phyloP scores from a whole-genome alignment of 2,329 filamentous ascomycete species.

The Geosmithia putterillii region DNA sequence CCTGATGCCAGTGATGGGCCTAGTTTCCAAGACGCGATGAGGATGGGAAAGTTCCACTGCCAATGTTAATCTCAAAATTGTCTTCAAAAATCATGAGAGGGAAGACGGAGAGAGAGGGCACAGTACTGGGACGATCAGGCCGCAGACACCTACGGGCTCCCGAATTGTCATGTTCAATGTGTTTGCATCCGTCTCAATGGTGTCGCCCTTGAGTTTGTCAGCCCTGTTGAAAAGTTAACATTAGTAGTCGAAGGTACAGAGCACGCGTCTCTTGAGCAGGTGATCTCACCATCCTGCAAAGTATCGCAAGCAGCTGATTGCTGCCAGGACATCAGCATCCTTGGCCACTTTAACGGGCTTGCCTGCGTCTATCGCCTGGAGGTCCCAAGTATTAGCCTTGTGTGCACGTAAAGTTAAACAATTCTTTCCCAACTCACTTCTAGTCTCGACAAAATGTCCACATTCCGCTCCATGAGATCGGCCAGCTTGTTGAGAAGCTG shows the following conservation, averaged over 20 bases:
- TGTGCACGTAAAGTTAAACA: too few relatives aligned
- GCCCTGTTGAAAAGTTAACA: constrained; percentile 22
- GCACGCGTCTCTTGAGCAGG: not conserved
- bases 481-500: constrained; percentile 59
- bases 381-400: not conserved
- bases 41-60: constrained; percentile 75
- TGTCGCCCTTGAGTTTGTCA: constrained; percentile 1
- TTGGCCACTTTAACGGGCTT: constrained; percentile 1
- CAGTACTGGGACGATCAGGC: constrained; percentile 68
- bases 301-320: constrained; percentile 36
- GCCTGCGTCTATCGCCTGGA: constrained; percentile 1
- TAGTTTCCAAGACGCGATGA: constrained; percentile 61
- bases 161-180: constrained; percentile 70
- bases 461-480: constrained; percentile 55
- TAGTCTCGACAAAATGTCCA: constrained; percentile 29
- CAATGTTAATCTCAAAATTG: not conserved
- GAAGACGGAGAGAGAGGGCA: constrained; percentile 13
- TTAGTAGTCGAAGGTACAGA: not conserved
- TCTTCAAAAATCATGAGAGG: constrained; percentile 27
- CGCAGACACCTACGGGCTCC: constrained; percentile 75
- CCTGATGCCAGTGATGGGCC: constrained; percentile 82
- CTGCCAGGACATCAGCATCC: not conserved
- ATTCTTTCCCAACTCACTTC: constrained; percentile 59
- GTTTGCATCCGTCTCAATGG: constrained; percentile 30
- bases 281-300: constrained; percentile 44